Percentiles rank a stretch among this genome's conserved stretches.
These are phyloP conservation scores for Magnolia officinalis DNA, from an alignment of 164 flowering plant species.

Conservation along the genomic window DNA sequence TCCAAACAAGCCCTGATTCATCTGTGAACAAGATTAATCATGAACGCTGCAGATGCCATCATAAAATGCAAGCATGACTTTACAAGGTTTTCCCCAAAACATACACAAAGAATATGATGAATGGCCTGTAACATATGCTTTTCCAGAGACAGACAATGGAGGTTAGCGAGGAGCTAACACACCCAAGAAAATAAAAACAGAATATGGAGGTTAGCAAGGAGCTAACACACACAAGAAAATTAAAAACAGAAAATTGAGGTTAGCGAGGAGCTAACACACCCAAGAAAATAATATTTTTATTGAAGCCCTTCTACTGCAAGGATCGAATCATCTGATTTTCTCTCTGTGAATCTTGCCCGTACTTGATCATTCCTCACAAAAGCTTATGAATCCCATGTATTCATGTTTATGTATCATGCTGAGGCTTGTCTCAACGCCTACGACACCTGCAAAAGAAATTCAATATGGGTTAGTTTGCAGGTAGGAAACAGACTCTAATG, in stretches of 20 bases:
- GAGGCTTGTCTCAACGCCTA: slow-evolving; percentile 59
- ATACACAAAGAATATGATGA: not conserved
- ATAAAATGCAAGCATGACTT: too few species aligned
- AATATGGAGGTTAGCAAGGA: not conserved
- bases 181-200: not conserved
- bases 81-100: not conserved
- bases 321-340: not conserved
- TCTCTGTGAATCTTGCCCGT: not conserved
- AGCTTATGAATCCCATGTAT: slow-evolving; percentile 85
- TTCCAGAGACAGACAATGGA: not conserved
- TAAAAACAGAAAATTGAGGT: not conserved
- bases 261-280: slow-evolving; percentile 1
- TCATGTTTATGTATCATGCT: slow-evolving; percentile 71
- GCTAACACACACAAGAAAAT: not conserved
- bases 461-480: not conserved
- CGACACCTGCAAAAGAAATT: slow-evolving; percentile 45
- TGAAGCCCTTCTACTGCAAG: slow-evolving; percentile 20
- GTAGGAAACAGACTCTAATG: too few species aligned
- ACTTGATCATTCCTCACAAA: slow-evolving; percentile 54
- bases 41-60: too few species aligned
- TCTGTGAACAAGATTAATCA: too few species aligned
- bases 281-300: slow-evolving; percentile 37
- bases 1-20: too few species aligned
- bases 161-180: slow-evolving; percentile 2
- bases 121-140: not conserved